Conservation (phyloP, 352 stramenopile species). For the Saprolegnia diclina region DNA sequence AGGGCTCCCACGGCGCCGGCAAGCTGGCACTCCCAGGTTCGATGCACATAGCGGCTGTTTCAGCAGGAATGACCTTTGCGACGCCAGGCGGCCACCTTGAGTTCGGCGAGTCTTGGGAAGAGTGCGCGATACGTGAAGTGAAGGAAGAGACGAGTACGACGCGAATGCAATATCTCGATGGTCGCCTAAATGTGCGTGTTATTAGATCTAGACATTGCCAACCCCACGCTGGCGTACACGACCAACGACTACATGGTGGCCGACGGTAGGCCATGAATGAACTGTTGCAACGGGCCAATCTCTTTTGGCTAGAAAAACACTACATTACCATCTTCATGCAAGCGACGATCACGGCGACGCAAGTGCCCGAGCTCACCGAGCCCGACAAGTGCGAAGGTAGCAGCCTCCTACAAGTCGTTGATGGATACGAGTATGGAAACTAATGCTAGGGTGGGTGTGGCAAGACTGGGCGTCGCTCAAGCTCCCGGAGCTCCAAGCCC, state of each 20-base stretch:
- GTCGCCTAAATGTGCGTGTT: not conserved
- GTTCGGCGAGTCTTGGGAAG: slow-evolving; percentile 76
- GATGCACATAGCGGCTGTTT: not conserved
- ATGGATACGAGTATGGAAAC: not conserved
- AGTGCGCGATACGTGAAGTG: slow-evolving; percentile 71
- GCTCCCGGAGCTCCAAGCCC: slow-evolving; percentile 38
- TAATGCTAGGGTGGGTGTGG: slow-evolving; percentile 50
- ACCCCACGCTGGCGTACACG: slow-evolving; percentile 53
- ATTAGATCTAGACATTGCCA: slow-evolving; percentile 40
- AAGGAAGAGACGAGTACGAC: slow-evolving; percentile 72
- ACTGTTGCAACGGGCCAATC: not conserved
- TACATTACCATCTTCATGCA: slow-evolving; percentile 86
- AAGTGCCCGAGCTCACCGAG: slow-evolving; percentile 69
- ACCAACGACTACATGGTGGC: slow-evolving; percentile 81
- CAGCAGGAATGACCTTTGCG: not conserved
- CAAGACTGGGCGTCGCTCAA: slow-evolving; percentile 47
- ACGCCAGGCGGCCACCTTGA: slow-evolving; percentile 60
- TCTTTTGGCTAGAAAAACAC: slow-evolving; percentile 44
- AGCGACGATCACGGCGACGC: slow-evolving; percentile 41
- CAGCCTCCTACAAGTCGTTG: not conserved
- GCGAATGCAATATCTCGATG: not conserved
- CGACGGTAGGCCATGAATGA: slow-evolving; percentile 33
- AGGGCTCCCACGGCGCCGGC: slow-evolving; percentile 67
- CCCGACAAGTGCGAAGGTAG: slow-evolving; percentile 64
- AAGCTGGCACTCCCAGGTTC: slow-evolving; percentile 66